Evolutionary conservation across 1,284 basidiomycete genomes (phyloP).

Genomic region (Mycena sp.): DNA sequence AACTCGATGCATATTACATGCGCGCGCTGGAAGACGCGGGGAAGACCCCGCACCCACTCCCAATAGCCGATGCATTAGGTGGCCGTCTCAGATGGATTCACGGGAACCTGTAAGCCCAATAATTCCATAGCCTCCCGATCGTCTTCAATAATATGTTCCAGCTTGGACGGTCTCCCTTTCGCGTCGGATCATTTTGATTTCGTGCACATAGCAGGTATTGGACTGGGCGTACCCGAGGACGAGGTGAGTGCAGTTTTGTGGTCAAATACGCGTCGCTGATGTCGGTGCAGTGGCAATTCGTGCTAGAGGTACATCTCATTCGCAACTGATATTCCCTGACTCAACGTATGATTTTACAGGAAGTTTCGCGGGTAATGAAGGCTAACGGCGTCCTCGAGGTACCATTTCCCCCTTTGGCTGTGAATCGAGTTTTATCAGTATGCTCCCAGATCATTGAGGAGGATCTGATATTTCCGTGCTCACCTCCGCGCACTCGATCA

Average conservation of each 20-base stretch:
- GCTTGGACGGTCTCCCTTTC: conserved; percentile 72
- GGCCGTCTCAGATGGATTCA: conserved; percentile 70
- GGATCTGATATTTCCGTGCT: conserved; percentile 74
- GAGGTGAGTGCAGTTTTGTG: conserved; percentile 53
- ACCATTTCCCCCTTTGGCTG: conserved; percentile 25
- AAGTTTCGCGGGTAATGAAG: conserved; percentile 70
- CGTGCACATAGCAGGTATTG: conserved; percentile 68
- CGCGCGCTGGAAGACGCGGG: conserved; percentile 22
- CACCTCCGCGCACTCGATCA: conserved; percentile 34
- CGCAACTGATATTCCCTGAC: background rate
- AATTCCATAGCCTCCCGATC: conserved; percentile 25
- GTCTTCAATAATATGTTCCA: conserved; percentile 39
- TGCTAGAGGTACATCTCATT: conserved; percentile 54
- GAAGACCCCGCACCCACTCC: conserved; percentile 3
- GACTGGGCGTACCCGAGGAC: conserved; percentile 75
- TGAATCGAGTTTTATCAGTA: conserved; percentile 7
- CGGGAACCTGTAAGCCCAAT: conserved; percentile 64
- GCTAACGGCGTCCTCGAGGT: conserved; percentile 74
- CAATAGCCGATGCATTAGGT: conserved; percentile 52
- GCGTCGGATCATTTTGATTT: conserved; percentile 65
- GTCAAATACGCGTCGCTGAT: background rate
- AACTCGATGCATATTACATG: conserved; percentile 30
- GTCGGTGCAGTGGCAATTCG: conserved; percentile 55
- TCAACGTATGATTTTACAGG: conserved; percentile 50
- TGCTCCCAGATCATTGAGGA: conserved; percentile 70